Evolutionary conservation across 805 yeast genomes (phyloP), one percentile per base, ranked within the genome.

Genomic region (Starmera quercuum): DNA sequence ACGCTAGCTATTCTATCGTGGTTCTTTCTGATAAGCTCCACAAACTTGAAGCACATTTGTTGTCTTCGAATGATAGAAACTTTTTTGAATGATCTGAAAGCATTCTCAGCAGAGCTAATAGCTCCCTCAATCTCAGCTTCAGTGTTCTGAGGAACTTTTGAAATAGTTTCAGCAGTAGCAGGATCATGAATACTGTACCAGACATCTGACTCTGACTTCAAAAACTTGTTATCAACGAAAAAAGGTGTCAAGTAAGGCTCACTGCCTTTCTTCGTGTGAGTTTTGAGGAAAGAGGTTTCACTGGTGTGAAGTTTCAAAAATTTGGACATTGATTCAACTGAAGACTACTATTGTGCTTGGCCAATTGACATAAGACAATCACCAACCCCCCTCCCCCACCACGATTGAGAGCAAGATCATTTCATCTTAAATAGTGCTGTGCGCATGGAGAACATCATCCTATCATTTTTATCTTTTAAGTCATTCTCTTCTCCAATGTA

Each of bases 101-200:
- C 43, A 16, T 61, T 57, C 56, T 76, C 76, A 2, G 87, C 85
- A 7, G 75, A 56, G 23, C 68, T 72, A 31, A 81, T 76, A 2
- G 88, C 86, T 12, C 66, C 70, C 32, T 68, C 73, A 46, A 80
- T 62, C 53, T 80, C 88, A 31, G 61, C 67, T 7, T 67, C 70
- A 3, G 87, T 80, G 17, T 74, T 58, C 58, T 80, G 87, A 3
- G 88, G 88, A 8, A 79, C 86, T 42, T 70, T 66, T 18, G 80
- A 63, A 27, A 80, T 78, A 31, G 79, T 71, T 40, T 61, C 48
- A 53, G 76, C 71, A 25, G 87, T 80, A 34, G 87, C 82, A 2
- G 88, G 88, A 53, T 80, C 88, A 51, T 72, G 78, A 34, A 80
- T 64, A 44, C 78, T 85, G 44, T 65, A 73, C 85, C 86, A 71